Evolutionary conservation across 257 asterid genomes (phyloP), one percentile per base, ranked within the genome.

Genomic region (Solanum arcanum): DNA sequence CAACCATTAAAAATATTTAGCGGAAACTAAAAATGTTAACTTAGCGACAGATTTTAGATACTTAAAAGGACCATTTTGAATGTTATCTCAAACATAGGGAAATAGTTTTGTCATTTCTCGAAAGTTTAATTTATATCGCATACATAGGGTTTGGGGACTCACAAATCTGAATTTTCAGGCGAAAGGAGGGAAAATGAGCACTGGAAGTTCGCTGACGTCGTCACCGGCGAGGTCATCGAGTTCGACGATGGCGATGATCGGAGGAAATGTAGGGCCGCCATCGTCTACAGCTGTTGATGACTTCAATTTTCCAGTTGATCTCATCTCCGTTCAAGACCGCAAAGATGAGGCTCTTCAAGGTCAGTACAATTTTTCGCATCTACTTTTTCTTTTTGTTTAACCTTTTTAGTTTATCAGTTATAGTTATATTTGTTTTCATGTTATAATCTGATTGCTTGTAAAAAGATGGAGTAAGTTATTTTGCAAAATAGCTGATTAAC

Each of bases 291-390:
- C 88, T 49, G 88, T 88, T 15, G 98, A 94, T 20, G 94, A 93
- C 37, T 90, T 88, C 84, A 92, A 92, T 72, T 88, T 93, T 66
- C 92, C 93, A 5, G 85, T 91, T 16, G 96, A 90, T 83, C 87
- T 90, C 42, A 92, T 92, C 88, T 91, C 95, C 86, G 80, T 92
- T 88, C 98, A 91, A 87, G 96, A 95, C 84, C 94, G 96, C 90
- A 95, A 93, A 86, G 94, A 94, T 31, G 95, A 93, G 88, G 94
- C 96, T 39, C 83, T 93, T 84, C 86, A 85, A 49, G 96, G 98
- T 93, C 86, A 76, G 86, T 92, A 10, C 56, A 44, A 18, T 35
- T 46, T 60, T 62, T 60, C 35, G 44, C 31, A 5, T 47, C 33
- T 33, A 37, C 2, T 70, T 56, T 46, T 15, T 29, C 23, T 31